Percentiles rank a stretch among this genome's conserved stretches.
phyloP scores from a whole-genome alignment of 345 rosid species.

The Gossypium rotundifolium region DNA sequence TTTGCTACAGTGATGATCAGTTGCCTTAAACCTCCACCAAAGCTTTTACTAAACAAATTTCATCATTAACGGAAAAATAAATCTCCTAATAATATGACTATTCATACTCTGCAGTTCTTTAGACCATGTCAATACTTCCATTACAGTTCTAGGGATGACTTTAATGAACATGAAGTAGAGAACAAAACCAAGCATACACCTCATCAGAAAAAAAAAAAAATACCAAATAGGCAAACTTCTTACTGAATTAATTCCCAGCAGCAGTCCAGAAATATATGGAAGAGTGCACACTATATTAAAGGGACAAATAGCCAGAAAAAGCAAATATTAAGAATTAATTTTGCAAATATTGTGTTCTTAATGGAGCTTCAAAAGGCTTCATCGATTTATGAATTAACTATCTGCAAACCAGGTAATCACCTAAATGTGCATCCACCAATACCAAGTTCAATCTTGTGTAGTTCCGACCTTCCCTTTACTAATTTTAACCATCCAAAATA shows the following conservation, averaged over 20 bases:
- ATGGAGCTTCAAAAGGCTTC: not conserved
- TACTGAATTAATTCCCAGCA: not conserved
- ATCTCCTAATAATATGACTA: not conserved
- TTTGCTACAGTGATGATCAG: not conserved
- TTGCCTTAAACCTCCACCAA: not conserved
- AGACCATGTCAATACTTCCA: not conserved
- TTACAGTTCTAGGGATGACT: not conserved
- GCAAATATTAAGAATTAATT: not conserved
- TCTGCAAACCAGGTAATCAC: not conserved
- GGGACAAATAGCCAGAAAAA: not conserved
- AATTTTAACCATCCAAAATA: not conserved
- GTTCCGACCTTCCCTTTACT: not conserved
- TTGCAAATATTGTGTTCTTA: not conserved
- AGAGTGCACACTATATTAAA: not conserved
- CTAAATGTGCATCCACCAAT: not conserved
- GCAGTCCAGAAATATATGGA: not conserved
- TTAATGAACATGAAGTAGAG: not conserved
- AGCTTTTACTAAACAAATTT: not conserved
- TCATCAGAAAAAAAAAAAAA: not conserved
- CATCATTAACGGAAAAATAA: not conserved
- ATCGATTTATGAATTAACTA: not conserved
- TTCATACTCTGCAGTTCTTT: not conserved
- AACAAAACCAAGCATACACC: not conserved
- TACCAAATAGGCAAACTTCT: no score
- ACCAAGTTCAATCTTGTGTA: not conserved